Base-by-base conservation (phyloP, 305 asterid genomes). In the Fraxinus greggii region DNA sequence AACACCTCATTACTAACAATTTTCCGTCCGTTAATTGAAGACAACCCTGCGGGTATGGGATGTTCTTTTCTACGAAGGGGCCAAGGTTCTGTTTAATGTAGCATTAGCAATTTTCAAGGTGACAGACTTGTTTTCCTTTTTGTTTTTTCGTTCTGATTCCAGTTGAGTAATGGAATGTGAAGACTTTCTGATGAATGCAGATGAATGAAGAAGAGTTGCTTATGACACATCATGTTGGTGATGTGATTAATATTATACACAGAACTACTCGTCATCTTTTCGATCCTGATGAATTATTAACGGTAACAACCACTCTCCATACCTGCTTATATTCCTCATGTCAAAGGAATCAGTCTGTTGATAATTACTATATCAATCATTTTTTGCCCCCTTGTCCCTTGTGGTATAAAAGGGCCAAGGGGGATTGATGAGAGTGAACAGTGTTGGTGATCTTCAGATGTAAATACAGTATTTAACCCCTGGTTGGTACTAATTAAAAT, bases 51-150 rank as follows among this genome's bases (percentile, higher is more conserved):
- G 99, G 40, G 92, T 96, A 21, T 96, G 99, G 98, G 99, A 96
- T 81, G 93, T 96, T 83, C 98, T 96, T 81, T 96, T 96, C 92
- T 96, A 92, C 29, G 99, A 96, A 88, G 99, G 99, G 78, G 98
- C 93, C 76, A 91, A 89, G 87, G 94, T 94, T 83, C 80, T 96
- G 72, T 92, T 96, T 79, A 89, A 95, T 81, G 95, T 92, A 35
- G 99, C 99, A 79, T 85, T 96, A 85, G 98, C 98, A 65, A 89
- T 96, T 70, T 94, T 96, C 78, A 93, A 90, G 99, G 99, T 96
- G 79, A 81, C 10, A 15, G 23, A 13, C 9, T 15, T 69, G 19
- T 69, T 29, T 69, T 6, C 38, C 23, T 17, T 31, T 26, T 10
- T 28, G 36, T 4, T 31, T 31, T 69, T 31, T 10, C 7, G 3